Conservation (phyloP, 2,329 filamentous ascomycete species). For the Aureobasidium leucospermi region DNA sequence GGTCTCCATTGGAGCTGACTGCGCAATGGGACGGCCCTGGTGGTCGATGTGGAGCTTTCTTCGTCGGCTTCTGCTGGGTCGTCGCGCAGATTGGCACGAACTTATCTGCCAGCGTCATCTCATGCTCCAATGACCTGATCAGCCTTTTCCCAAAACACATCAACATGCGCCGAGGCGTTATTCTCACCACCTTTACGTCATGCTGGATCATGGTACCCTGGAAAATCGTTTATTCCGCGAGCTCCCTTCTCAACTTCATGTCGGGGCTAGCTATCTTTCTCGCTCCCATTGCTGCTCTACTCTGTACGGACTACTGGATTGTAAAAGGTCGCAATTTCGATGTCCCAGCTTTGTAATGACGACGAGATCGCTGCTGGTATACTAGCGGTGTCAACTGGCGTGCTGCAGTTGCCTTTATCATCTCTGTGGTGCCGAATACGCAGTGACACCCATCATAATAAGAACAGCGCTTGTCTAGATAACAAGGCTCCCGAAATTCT, state of each 20-base stretch:
- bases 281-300: slow-evolving; percentile 54
- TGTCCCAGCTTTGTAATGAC: slow-evolving; percentile 42
- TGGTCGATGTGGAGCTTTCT: slow-evolving; percentile 26
- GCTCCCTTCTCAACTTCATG: slow-evolving; percentile 51
- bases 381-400: slow-evolving; percentile 51
- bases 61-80: slow-evolving; percentile 38
- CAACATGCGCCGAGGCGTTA: slow-evolving; percentile 36
- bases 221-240: slow-evolving; percentile 56
- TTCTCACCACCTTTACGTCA: slow-evolving; percentile 40
- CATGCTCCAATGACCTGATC: slow-evolving; percentile 46
- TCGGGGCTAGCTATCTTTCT: slow-evolving; percentile 59
- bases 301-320: slow-evolving; percentile 55
- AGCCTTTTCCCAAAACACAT: slow-evolving; percentile 46
- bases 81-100: slow-evolving; percentile 45
- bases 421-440: slow-evolving; percentile 49
- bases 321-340: slow-evolving; percentile 42
- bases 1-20: slow-evolving; percentile 28
- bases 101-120: slow-evolving; percentile 46
- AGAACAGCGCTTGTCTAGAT: too few species aligned
- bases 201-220: slow-evolving; percentile 55
- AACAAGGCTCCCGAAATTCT: too few species aligned
- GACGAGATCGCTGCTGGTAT: slow-evolving; percentile 45
- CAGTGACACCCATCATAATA: slow-evolving; percentile 20
- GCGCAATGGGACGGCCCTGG: slow-evolving; percentile 27
- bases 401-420: slow-evolving; percentile 50